These are phyloP conservation scores for Aplosporella prunicola DNA, from an alignment of 2,329 filamentous ascomycete genomes.

Conservation along the genomic window DNA sequence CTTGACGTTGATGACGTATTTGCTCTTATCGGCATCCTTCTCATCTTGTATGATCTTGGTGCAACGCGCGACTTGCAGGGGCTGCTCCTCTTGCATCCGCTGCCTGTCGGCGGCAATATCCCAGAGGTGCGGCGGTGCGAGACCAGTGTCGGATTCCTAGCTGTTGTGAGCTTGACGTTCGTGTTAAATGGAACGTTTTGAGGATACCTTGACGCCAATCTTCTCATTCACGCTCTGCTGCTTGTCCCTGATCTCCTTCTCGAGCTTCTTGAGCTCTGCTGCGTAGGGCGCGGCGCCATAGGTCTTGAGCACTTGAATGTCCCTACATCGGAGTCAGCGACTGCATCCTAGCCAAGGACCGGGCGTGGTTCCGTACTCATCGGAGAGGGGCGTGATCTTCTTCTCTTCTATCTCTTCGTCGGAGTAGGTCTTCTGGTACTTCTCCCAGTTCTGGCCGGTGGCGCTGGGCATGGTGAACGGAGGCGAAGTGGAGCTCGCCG, in stretches of 20 bases:
- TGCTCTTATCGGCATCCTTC: conserved; percentile 93
- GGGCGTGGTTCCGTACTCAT: conserved; percentile 60
- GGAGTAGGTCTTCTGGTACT: conserved; percentile 94
- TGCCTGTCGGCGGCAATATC: conserved; percentile 95
- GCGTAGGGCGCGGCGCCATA: conserved; percentile 96
- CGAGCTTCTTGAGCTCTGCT: conserved; percentile 86
- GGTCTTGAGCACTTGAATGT: conserved; percentile 98
- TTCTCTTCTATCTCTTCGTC: conserved; percentile 98
- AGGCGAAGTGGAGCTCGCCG: conserved; percentile 5
- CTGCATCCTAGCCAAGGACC: not conserved
- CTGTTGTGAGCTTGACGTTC: conserved; percentile 3
- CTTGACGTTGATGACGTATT: conserved; percentile 99
- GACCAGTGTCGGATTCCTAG: conserved; percentile 94
- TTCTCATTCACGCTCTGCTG: conserved; percentile 98
- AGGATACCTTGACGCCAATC: conserved; percentile 69
- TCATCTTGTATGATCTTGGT: conserved; percentile 99
- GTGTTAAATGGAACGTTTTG: not conserved
- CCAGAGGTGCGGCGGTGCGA: conserved; percentile 97
- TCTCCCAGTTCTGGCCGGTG: conserved; percentile 92
- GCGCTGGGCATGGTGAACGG: conserved; percentile 69
- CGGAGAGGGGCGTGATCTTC: conserved; percentile 95
- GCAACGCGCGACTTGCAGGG: conserved; percentile 91
- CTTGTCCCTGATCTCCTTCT: conserved; percentile 99
- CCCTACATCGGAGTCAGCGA: conserved; percentile 48
- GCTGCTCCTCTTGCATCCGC: conserved; percentile 97